phyloP scores from a whole-genome alignment of 164 flowering plant genomes.

The Berberis thunbergii region DNA sequence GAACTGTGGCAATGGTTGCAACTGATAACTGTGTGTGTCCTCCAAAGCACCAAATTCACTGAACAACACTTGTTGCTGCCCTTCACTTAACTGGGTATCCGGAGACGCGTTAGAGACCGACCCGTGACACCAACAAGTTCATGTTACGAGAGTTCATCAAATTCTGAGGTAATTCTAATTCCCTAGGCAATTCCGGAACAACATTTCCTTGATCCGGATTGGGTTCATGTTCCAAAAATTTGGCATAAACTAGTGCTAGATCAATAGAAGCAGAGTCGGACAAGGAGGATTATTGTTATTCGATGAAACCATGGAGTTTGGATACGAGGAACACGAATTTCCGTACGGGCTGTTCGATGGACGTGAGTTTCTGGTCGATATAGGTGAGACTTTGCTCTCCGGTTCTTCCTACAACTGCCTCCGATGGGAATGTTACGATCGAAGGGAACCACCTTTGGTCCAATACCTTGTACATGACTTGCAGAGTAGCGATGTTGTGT shows the following conservation, averaged over 20 bases:
- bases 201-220: conserved; percentile 2
- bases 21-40: conserved; percentile 8
- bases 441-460: conserved; percentile 59
- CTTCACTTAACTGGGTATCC: conserved; percentile 7
- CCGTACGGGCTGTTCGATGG: background rate
- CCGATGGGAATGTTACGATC: conserved; percentile 59
- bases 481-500: conserved; percentile 64
- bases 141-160: conserved; percentile 4
- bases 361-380: background rate
- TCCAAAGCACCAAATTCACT: conserved; percentile 11
- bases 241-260: conserved; percentile 53
- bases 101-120: conserved; percentile 3
- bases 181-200: conserved; percentile 13
- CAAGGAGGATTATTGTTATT: background rate
- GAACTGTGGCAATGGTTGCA: conserved; percentile 33
- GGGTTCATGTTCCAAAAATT: conserved; percentile 30
- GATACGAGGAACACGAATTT: background rate
- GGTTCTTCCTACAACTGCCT: conserved; percentile 49
- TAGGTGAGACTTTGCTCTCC: conserved; percentile 22
- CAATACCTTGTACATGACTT: conserved; percentile 58
- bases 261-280: conserved; percentile 27
- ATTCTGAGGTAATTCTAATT: conserved; percentile 12
- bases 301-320: background rate
- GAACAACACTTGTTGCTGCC: conserved; percentile 10
- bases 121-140: conserved; percentile 3